Percentiles rank a stretch among this genome's conserved stretches.
Conservation (phyloP, 306 rosid genomes). For the Quercus glauca region DNA sequence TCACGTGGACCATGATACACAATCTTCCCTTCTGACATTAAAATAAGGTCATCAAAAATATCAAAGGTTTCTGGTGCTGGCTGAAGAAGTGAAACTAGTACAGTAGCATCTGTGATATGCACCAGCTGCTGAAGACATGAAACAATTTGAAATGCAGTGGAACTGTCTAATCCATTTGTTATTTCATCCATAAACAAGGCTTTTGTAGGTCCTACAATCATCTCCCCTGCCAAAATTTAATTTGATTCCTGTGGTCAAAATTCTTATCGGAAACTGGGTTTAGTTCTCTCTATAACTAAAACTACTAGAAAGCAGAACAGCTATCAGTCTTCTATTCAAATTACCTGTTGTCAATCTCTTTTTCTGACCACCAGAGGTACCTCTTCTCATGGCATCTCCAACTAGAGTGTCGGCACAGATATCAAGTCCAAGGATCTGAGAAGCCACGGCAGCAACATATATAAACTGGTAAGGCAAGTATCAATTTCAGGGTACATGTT, state of each 20-base stretch:
- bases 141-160: conserved; percentile 1
- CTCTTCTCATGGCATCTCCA: conserved; percentile 49
- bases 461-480: background rate
- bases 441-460: background rate
- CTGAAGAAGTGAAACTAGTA: conserved; percentile 50
- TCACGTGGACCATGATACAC: conserved; percentile 51
- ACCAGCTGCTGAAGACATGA: conserved; percentile 2
- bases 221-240: conserved; percentile 28
- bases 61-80: conserved; percentile 52
- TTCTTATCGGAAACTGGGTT: background rate
- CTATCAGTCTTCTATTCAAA: background rate
- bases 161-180: conserved; percentile 1
- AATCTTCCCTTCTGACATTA: conserved; percentile 40
- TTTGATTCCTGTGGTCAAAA: background rate
- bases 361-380: conserved; percentile 48
- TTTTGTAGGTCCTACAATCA: conserved; percentile 43
- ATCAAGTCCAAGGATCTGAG: conserved; percentile 49
- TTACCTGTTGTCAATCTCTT: conserved; percentile 51
- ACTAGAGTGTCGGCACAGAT: conserved; percentile 40
- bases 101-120: conserved; percentile 14
- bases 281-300: background rate
- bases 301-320: background rate
- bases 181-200: conserved; percentile 13
- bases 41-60: conserved; percentile 47
- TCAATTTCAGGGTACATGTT: background rate